Evolutionary conservation across 306 rosid species (phyloP).

Genomic region (Amphicarpaea edgeworthii): DNA sequence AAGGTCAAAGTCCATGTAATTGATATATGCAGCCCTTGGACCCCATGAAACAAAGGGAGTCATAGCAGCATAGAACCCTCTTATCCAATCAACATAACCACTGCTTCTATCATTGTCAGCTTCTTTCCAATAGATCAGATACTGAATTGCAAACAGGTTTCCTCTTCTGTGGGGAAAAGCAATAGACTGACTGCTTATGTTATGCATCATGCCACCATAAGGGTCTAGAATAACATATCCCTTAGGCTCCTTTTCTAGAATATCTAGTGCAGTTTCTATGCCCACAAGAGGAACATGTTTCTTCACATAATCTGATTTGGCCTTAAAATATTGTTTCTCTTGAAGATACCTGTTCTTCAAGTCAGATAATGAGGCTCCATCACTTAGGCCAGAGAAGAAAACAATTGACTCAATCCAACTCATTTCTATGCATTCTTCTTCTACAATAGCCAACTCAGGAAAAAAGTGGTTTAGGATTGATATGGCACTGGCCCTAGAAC

Average conservation of each 20-base stretch:
- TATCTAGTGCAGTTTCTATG: constrained; percentile 52
- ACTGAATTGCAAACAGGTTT: constrained; percentile 69
- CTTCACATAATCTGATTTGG: constrained; percentile 74
- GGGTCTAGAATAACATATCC: constrained; percentile 72
- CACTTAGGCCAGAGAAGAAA: constrained; percentile 66
- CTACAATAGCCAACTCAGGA: constrained; percentile 55
- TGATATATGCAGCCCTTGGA: constrained; percentile 84
- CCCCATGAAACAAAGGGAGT: constrained; percentile 65
- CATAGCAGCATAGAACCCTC: constrained; percentile 66
- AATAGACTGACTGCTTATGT: constrained; percentile 68
- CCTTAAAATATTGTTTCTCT: constrained; percentile 69
- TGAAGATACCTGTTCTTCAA: constrained; percentile 58
- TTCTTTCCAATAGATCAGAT: constrained; percentile 69
- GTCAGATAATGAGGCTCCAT: constrained; percentile 55
- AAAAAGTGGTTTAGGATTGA: constrained; percentile 54
- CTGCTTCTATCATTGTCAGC: constrained; percentile 53
- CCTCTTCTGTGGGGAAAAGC: constrained; percentile 85
- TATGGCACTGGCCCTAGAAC: constrained; percentile 47
- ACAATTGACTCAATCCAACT: constrained; percentile 78
- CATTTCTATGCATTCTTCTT: constrained; percentile 72
- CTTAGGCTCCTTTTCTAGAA: constrained; percentile 67
- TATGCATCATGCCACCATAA: constrained; percentile 72
- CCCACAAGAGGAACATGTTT: constrained; percentile 54
- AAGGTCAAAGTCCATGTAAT: constrained; percentile 80
- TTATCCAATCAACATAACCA: constrained; percentile 69